Evolutionary conservation across 768 basidiomycete species (phyloP), one percentile per base, ranked within the genome.

Genomic region (Kwoniella pini): DNA sequence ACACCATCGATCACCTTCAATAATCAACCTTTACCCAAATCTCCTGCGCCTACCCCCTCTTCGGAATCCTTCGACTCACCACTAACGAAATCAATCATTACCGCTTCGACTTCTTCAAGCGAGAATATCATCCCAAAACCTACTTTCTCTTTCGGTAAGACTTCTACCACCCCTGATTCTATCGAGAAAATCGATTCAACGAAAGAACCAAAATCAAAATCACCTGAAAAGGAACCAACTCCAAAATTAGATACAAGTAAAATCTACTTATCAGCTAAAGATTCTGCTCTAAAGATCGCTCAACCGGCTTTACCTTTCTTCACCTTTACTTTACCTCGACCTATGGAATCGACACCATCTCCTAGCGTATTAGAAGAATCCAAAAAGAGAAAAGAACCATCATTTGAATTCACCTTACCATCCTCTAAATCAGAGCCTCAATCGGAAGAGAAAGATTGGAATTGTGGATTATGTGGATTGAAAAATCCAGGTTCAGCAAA

Each of bases 381-480:
- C 6, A 13, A 57, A 22, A 61, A 62, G 27, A 24, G 50, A 36
- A 19, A 15, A 10, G 19, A 28, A 12, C 30, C 49, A 11, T 42
- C 46, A 3, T 71, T 52, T 45, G 27, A 12, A 10, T 69, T 69
- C 48, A 62, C 52, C 17, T 30, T 64, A 19, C 28, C 60, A 4
- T 5, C 55, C 19, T 22, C 45, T 17, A 22, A 59, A 4, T 13
- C 62, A 21, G 12, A 40, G 11, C 13, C 56, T 21, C 22, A n/a
- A 42, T 10, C 40, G 6, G 12, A 42, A 42, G 60, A 21, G n/a
- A 42, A 50, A 19, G 57, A 43, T 9, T 89, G 88, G 88, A 83
- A 65, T 15, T 90, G 88, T 70, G 77, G 74, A 0, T 65, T 74
- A 2, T 90, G 89, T 62, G 79, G 77, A 71, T 67, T 82, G 39